Evolutionary conservation across 2,329 filamentous ascomycete genomes (phyloP), one percentile per base, ranked within the genome.

Genomic region (Apiospora malaysiana): DNA sequence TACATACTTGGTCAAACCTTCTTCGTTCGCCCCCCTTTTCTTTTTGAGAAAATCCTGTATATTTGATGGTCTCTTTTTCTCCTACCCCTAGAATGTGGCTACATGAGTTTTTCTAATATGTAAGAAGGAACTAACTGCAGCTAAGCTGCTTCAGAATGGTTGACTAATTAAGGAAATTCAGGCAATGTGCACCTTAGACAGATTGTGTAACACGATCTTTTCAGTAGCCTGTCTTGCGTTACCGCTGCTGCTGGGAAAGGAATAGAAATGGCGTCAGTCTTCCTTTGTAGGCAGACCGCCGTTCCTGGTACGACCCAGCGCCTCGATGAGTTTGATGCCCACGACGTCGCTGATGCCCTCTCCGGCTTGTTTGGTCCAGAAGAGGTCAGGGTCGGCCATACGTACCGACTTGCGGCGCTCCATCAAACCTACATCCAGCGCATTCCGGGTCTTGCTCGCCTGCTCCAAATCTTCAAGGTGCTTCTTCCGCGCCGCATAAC

Each of bases 351-450:
- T 84, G 27, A 76, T 74, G 0, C 82, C 83, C 0, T 81, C 81
- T 12, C 83, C 80, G 2, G 83, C 75, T 71, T 85, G 83, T 69
- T 79, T 83, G 10, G 81, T 84, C 81, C 82, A 85, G 69, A 85
- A 84, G 0, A 73, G 74, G 82, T 77, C 0, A 78, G 84, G 40
- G 69, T 75, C 73, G 1, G 71, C 71, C 69, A 74, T 69, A 25
- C 72, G 70, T 21, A 72, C 68, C 18, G 65, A 71, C 66, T 81
- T 82, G 40, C 83, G 77, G 4, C 83, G 76, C 72, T 83, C 80
- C 14, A 79, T 75, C 74, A 83, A 81, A 0, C 79, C 81, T 0
- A 80, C 78, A 1, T 74, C 79, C 0, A 84, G 76, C 0, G 76
- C 76, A 0, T 81, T 70, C 2, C 78, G 80, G 4, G 77, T 76